These are phyloP conservation scores for Wickerhamomyces bovis DNA, from an alignment of 805 yeast species.

Conservation along the genomic window DNA sequence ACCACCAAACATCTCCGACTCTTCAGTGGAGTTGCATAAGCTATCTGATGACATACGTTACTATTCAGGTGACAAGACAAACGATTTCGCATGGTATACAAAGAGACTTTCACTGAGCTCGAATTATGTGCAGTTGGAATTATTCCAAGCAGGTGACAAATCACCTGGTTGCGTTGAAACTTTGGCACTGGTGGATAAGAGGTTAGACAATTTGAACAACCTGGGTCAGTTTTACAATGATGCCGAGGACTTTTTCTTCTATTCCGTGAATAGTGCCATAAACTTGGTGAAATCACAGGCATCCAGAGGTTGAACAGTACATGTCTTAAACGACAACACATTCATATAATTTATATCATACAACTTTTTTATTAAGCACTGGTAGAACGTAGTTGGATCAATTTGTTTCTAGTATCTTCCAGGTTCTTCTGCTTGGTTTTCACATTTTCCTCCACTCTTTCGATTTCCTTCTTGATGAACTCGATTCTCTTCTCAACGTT, in stretches of 20 bases:
- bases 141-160: slow-evolving; percentile 73
- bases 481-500: slow-evolving; percentile 89
- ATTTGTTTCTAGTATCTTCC: slow-evolving; percentile 52
- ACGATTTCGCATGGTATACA: slow-evolving; percentile 91
- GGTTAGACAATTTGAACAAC: slow-evolving; percentile 45
- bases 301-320: slow-evolving; percentile 42
- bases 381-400: slow-evolving; percentile 39
- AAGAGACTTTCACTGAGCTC: slow-evolving; percentile 67
- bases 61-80: slow-evolving; percentile 71
- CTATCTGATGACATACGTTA: slow-evolving; percentile 80
- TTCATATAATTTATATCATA: neutral
- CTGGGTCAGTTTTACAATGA: slow-evolving; percentile 58
- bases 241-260: slow-evolving; percentile 71
- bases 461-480: slow-evolving; percentile 75
- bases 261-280: slow-evolving; percentile 48
- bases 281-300: slow-evolving; percentile 71
- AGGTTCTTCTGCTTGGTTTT: slow-evolving; percentile 46
- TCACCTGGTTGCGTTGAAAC: slow-evolving; percentile 54
- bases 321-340: neutral
- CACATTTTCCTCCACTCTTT: slow-evolving; percentile 68
- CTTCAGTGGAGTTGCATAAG: slow-evolving; percentile 64
- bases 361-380: neutral
- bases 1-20: slow-evolving; percentile 54
- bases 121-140: slow-evolving; percentile 68
- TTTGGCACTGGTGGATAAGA: slow-evolving; percentile 53